These are phyloP conservation scores for Alternaria sp. DNA, from an alignment of 2,329 filamentous ascomycete genomes.

Conservation along the genomic window DNA sequence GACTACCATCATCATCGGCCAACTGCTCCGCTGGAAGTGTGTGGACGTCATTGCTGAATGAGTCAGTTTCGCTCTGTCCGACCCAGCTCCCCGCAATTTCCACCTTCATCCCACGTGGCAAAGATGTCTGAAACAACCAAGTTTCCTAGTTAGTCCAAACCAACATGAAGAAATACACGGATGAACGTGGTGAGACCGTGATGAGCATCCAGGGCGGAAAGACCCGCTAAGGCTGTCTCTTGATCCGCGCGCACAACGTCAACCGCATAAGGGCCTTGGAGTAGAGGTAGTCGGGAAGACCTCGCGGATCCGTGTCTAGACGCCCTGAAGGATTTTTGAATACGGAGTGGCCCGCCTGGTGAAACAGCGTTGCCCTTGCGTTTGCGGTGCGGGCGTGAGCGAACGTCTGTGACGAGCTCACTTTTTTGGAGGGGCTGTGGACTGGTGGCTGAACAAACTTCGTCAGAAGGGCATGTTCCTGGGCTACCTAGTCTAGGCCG, in stretches of 20 bases:
- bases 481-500: not conserved
- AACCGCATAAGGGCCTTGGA: not conserved
- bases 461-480: conserved; percentile 1
- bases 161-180: not conserved
- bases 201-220: not conserved
- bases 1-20: not conserved
- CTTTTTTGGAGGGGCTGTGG: not conserved
- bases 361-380: conserved; percentile 1
- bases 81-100: conserved; percentile 1
- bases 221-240: not conserved
- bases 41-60: not conserved
- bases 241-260: conserved; percentile 2
- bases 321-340: not conserved
- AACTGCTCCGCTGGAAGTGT: not conserved
- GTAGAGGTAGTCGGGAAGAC: not conserved
- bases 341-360: not conserved
- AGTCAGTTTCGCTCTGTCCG: conserved; percentile 1
- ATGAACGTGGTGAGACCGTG: not conserved
- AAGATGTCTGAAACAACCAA: conserved; percentile 2
- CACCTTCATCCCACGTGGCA: not conserved
- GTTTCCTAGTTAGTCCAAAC: not conserved
- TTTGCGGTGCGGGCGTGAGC: not conserved
- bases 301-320: conserved; percentile 5
- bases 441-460: conserved; percentile 1
- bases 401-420: not conserved